Conservation (phyloP, 352 stramenopile species). For the Globisporangium camurandrum region DNA sequence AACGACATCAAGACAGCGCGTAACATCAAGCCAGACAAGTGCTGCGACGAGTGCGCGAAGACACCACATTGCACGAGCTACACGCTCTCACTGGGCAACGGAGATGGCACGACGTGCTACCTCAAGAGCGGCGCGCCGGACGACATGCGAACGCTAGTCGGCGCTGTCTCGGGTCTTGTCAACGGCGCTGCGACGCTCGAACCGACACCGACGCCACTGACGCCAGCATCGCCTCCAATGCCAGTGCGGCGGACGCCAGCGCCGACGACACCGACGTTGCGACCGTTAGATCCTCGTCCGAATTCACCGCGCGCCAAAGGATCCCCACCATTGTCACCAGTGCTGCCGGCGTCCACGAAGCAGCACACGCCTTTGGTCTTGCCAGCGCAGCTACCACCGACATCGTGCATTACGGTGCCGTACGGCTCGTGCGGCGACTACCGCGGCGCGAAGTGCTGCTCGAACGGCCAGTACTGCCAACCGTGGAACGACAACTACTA, state of each 20-base stretch:
- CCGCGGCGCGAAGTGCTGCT: neutral
- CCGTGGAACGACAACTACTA: conserved; percentile 33
- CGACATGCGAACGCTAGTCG: neutral
- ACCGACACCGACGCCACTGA: too few species aligned
- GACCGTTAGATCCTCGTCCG: too few species aligned
- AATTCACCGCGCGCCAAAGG: too few species aligned
- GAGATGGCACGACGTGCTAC: conserved; percentile 19
- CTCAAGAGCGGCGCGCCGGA: conserved; percentile 18
- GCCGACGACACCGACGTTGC: neutral
- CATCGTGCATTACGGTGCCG: neutral
- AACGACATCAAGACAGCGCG: conserved; percentile 26
- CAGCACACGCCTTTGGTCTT: too few species aligned
- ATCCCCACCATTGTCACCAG: too few species aligned
- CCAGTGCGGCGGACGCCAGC: too few species aligned
- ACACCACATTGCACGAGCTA: conserved; percentile 23
- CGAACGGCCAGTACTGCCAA: conserved; percentile 27
- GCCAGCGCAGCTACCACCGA: too few species aligned
- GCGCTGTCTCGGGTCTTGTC: neutral
- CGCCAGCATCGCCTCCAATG: neutral
- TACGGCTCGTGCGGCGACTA: neutral
- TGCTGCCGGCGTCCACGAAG: too few species aligned
- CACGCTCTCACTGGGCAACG: conserved; percentile 30
- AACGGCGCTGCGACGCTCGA: neutral
- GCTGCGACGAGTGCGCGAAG: conserved; percentile 20
- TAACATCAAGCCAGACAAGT: conserved; percentile 16